Percentiles rank a stretch among this genome's conserved stretches.
Conservation (phyloP, 352 stramenopile genomes). For the Phytophthora citrophthora region DNA sequence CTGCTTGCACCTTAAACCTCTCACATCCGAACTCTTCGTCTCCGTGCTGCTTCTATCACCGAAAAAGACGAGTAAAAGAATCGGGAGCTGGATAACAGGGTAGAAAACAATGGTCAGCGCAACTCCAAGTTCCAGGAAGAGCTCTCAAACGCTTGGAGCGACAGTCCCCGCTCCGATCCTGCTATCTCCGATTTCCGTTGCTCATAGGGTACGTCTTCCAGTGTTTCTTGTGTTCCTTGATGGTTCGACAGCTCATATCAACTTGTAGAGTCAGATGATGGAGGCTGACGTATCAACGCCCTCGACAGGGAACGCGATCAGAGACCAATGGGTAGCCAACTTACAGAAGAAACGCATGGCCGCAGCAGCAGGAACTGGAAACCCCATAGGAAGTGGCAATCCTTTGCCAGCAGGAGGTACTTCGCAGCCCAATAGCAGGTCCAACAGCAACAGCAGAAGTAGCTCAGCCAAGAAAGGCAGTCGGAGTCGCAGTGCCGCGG, state of each 20-base stretch:
- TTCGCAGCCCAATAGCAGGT: slow-evolving; percentile 17
- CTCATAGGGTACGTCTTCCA: slow-evolving; percentile 44
- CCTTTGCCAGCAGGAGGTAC: slow-evolving; percentile 11
- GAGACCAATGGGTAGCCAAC: slow-evolving; percentile 87
- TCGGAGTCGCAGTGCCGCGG: slow-evolving; percentile 30
- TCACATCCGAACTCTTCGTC: slow-evolving; percentile 46
- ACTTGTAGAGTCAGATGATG: slow-evolving; percentile 37
- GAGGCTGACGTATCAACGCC: slow-evolving; percentile 18
- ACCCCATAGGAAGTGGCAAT: slow-evolving; percentile 36
- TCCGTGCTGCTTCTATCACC: slow-evolving; percentile 28
- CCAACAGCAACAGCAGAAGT: slow-evolving; percentile 27
- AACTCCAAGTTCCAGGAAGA: slow-evolving; percentile 15
- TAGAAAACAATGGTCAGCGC: slow-evolving; percentile 35
- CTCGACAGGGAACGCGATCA: slow-evolving; percentile 64
- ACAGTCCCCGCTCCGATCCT: slow-evolving; percentile 34
- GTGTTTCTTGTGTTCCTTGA: slow-evolving; percentile 7
- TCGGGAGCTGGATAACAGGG: slow-evolving; percentile 15
- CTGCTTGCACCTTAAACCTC: neutral
- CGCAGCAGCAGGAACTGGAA: slow-evolving; percentile 30
- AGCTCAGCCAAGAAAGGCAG: slow-evolving; percentile 29
- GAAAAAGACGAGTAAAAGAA: slow-evolving; percentile 19
- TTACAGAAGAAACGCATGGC: slow-evolving; percentile 78
- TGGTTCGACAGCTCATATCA: slow-evolving; percentile 15
- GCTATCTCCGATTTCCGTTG: slow-evolving; percentile 59
- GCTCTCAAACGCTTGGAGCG: slow-evolving; percentile 5